These are phyloP conservation scores for Tolypocladium capitatum DNA, from an alignment of 2,329 filamentous ascomycete species.

Conservation along the genomic window DNA sequence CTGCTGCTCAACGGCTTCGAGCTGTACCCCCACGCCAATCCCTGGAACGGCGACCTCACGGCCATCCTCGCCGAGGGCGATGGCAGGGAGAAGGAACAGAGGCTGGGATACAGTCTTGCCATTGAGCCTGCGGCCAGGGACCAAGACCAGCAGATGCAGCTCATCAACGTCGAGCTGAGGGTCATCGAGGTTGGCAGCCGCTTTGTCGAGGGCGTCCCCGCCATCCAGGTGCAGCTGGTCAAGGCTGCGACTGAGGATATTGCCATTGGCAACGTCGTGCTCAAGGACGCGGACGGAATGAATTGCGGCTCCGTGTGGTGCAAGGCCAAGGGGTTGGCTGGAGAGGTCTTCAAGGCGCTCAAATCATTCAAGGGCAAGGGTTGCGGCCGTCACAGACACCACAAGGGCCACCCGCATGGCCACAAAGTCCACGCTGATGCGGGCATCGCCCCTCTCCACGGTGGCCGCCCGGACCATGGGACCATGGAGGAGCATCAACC, in stretches of 20 bases:
- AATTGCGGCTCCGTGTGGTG: slow-evolving; percentile 37
- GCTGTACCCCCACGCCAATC: slow-evolving; percentile 41
- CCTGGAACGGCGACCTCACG: slow-evolving; percentile 27
- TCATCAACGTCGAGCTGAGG: slow-evolving; percentile 41
- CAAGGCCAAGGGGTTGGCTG: slow-evolving; percentile 27
- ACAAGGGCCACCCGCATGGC: slow-evolving; percentile 1
- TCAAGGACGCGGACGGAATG: slow-evolving; percentile 15
- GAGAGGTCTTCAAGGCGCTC: slow-evolving; percentile 13
- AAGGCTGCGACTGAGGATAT: slow-evolving; percentile 42
- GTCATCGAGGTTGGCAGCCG: slow-evolving; percentile 46
- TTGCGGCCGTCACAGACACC: slow-evolving; percentile 10
- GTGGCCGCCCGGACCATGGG: slow-evolving; percentile 9
- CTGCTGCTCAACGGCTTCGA: slow-evolving; percentile 47
- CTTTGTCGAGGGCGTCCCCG: slow-evolving; percentile 40
- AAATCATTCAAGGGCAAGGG: slow-evolving; percentile 11
- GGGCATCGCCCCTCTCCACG: slow-evolving; percentile 3
- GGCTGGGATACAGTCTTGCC: slow-evolving; percentile 36
- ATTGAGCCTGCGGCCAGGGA: slow-evolving; percentile 30
- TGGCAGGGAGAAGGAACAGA: slow-evolving; percentile 20
- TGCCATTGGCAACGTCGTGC: slow-evolving; percentile 36
- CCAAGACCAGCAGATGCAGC: slow-evolving; percentile 35
- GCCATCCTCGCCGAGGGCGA: slow-evolving; percentile 32
- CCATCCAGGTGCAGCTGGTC: slow-evolving; percentile 47
- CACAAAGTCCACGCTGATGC: slow-evolving; percentile 5
- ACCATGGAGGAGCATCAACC: slow-evolving; percentile 8